Evolutionary conservation across 345 rosid species (phyloP).

Genomic region (Boechera stricta): DNA sequence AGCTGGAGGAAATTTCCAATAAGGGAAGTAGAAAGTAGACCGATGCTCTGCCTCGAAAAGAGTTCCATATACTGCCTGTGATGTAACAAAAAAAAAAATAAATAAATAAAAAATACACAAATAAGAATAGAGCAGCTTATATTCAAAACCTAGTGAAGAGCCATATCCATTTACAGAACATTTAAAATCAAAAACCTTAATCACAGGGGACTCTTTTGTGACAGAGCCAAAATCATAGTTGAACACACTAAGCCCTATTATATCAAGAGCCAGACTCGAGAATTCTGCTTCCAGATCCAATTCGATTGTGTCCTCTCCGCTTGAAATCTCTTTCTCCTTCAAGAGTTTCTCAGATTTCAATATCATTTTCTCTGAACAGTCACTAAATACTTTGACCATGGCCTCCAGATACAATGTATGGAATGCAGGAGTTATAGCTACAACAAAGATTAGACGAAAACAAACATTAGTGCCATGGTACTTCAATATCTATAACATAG

Average conservation of each 20-base stretch:
- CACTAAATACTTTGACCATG: conserved; percentile 77
- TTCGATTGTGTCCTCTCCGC: conserved; percentile 57
- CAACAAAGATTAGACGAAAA: conserved; percentile 25
- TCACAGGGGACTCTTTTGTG: conserved; percentile 92
- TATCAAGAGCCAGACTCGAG: conserved; percentile 92
- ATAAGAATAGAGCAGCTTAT: not conserved
- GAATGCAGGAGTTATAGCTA: conserved; percentile 95
- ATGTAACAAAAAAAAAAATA: conserved; percentile 3
- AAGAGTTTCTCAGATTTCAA: conserved; percentile 73
- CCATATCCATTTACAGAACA: not conserved
- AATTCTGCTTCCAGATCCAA: conserved; percentile 96
- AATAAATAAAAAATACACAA: no score
- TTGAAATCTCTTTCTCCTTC: conserved; percentile 47
- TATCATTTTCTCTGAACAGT: conserved; percentile 78
- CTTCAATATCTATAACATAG: not conserved
- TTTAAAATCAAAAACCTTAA: conserved; percentile 58
- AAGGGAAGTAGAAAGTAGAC: conserved; percentile 92
- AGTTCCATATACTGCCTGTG: conserved; percentile 95
- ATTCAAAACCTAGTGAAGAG: not conserved
- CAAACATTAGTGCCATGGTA: conserved; percentile 15
- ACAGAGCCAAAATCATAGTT: conserved; percentile 94
- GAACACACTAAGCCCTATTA: conserved; percentile 94
- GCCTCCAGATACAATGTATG: conserved; percentile 85
- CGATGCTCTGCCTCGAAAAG: conserved; percentile 99
- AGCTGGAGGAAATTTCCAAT: conserved; percentile 92